Conservation (phyloP, 768 basidiomycete species). For the Candolleomyces aberdarensis region DNA sequence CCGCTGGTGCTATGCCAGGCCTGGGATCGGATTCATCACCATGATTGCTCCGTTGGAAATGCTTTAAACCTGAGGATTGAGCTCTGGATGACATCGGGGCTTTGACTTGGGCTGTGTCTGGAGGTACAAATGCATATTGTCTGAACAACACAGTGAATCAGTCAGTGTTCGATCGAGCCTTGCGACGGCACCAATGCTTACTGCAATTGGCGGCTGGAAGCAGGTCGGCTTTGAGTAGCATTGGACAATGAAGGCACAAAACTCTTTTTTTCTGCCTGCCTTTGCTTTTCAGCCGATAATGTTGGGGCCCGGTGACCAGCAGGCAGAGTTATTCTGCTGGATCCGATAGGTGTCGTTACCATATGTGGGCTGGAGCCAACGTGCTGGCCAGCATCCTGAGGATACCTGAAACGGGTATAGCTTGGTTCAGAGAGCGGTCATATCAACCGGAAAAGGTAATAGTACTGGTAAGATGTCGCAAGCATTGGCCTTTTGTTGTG, state of each 20-base stretch:
- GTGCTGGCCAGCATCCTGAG: slow-evolving; percentile 19
- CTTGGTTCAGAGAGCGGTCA: slow-evolving; percentile 24
- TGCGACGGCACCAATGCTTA: slow-evolving; percentile 9
- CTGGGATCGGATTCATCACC: not conserved
- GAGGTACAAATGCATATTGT: slow-evolving; percentile 63
- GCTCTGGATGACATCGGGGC: slow-evolving; percentile 36
- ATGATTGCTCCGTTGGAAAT: slow-evolving; percentile 32
- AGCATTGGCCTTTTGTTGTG: slow-evolving; percentile 68
- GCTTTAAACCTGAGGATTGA: slow-evolving; percentile 35
- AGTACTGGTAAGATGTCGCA: slow-evolving; percentile 26
- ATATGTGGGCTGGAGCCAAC: slow-evolving; percentile 59
- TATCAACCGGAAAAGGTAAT: slow-evolving; percentile 15
- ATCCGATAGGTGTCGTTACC: slow-evolving; percentile 50
- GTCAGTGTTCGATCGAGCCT: too few relatives aligned
- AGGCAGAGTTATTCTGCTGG: slow-evolving; percentile 66
- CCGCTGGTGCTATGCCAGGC: not conserved
- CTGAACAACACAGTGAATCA: slow-evolving; percentile 29
- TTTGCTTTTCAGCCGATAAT: slow-evolving; percentile 27
- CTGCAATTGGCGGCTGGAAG: slow-evolving; percentile 23
- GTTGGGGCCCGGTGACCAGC: slow-evolving; percentile 53
- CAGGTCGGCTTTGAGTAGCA: slow-evolving; percentile 5
- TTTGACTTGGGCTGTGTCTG: slow-evolving; percentile 40
- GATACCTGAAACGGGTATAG: slow-evolving; percentile 2
- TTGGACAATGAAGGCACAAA: not conserved
- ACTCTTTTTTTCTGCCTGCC: slow-evolving; percentile 6